A percentile compares a stretch with the other conserved stretches of the same genome.
Evolutionary conservation across 179 eudicot species (phyloP).

Genomic region (Amaranthus tricolor): DNA sequence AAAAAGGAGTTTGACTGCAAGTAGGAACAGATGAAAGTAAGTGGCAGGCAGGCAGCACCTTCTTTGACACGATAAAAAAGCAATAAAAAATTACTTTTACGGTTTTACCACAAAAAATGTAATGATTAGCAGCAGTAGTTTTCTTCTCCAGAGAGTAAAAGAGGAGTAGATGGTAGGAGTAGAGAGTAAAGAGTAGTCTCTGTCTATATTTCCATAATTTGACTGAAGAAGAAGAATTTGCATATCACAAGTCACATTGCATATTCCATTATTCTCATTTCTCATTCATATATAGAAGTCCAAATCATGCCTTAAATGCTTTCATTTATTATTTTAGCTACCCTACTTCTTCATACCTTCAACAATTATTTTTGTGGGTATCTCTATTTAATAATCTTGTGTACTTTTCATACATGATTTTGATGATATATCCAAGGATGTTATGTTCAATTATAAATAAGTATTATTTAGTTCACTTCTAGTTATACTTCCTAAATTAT

Average conservation of each 20-base stretch:
- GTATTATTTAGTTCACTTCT: too few relatives aligned
- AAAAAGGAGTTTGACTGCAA: too few relatives aligned
- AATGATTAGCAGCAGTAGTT: slow-evolving; percentile 13
- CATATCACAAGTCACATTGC: slow-evolving; percentile 12
- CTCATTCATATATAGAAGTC: background rate
- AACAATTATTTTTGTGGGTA: background rate
- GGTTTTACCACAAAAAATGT: background rate
- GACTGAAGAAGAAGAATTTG: slow-evolving; percentile 2
- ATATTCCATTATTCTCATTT: slow-evolving; percentile 7
- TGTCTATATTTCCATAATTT: slow-evolving; percentile 2
- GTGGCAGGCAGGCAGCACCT: slow-evolving; percentile 16
- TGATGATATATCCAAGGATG: too few relatives aligned
- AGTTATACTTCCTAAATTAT: too few relatives aligned
- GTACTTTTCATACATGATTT: too few relatives aligned
- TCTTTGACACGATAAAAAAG: slow-evolving; percentile 2
- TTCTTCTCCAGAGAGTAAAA: background rate
- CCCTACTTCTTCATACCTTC: background rate
- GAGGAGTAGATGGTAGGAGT: too few relatives aligned
- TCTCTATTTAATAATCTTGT: too few relatives aligned
- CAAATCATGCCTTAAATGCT: slow-evolving; percentile 1
- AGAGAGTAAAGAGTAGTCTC: slow-evolving; percentile 14
- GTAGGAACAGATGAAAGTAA: background rate
- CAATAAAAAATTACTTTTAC: background rate
- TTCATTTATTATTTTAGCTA: background rate
- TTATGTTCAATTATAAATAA: too few relatives aligned